Base-by-base conservation (phyloP, 176 grass and related monocot species). In the Triticum turgidum region DNA sequence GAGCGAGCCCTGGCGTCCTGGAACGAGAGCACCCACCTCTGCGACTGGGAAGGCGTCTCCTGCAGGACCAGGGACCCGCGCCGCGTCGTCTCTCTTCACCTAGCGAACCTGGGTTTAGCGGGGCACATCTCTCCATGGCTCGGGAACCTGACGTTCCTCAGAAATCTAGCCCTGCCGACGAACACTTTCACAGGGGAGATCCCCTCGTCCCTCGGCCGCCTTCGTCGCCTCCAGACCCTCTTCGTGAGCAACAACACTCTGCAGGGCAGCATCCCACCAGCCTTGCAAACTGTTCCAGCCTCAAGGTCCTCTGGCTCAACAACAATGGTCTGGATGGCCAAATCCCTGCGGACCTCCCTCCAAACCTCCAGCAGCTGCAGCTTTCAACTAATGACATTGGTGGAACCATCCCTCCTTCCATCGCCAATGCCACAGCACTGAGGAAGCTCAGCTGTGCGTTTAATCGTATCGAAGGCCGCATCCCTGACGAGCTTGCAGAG, bases 11-110 rank as follows among this genome's bases (percentile, higher is more conserved):
- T 92, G 62, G 35, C 18, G 13, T 89, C 90, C 1, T 92, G 83
- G 90, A 92, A 92, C 17, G 27, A 61, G 0, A 92, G 79, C 65
- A 86, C 2, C 1, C n/a, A 76, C 34, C 83, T 86, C 7, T 92
- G 83, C 9, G 65, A 21, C 5, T 92, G 87, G 90, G 72, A 72
- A 83, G 87, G 65, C 13, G 78, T 81, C 63, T 10, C 17, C 0
- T 88, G 80, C 12, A 22, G 35, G 7, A 6, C 5, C 4, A 83
- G 44, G 51, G 22, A 27, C 7, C 73, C 66, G 0, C 3, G 2
- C 7, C 58, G 83, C 11, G 65, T 86, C 8, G 35, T 27, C 13
- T 81, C 70, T 47, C 67, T 92, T 22, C 0, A 29, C 2, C 83
- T 92, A 4, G 9, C 0, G 0, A 79, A 22, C 3, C 47, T 4